Evolutionary conservation across 176 grass and related monocot genomes (phyloP).

Genomic region (Oryza coarctata): DNA sequence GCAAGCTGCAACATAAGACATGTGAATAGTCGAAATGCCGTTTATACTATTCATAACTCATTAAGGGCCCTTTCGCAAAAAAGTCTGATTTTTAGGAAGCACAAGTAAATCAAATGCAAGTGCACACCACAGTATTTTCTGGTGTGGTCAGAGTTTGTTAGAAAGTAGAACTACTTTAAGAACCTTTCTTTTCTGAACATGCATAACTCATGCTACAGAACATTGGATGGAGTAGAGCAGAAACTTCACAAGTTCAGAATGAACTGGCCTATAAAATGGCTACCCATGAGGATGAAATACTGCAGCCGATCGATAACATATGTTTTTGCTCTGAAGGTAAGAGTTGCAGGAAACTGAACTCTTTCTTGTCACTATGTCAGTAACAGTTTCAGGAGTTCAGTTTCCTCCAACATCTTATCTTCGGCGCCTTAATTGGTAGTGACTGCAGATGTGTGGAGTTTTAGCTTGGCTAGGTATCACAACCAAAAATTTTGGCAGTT

Average conservation of each 20-base stretch:
- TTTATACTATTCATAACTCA: not conserved
- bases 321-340: constrained; percentile 41
- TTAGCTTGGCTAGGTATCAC: not conserved
- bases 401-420: constrained; percentile 52
- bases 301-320: not conserved
- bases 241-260: not conserved
- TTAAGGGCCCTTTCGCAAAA: not conserved
- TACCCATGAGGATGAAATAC: not conserved
- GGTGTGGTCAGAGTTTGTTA: constrained; percentile 44
- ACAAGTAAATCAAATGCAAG: constrained; percentile 6
- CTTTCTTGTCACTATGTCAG: not conserved
- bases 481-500: constrained; percentile 15
- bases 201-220: constrained; percentile 27
- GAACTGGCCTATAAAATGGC: constrained; percentile 38
- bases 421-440: constrained; percentile 16
- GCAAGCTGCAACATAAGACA: not conserved
- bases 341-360: constrained; percentile 58
- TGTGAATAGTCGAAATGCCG: not conserved
- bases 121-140: not conserved
- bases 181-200: constrained; percentile 12
- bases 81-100: not conserved
- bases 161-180: not conserved
- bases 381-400: constrained; percentile 27
- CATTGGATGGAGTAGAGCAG: not conserved
- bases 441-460: not conserved